Evolutionary conservation across 176 grass and related monocot genomes (phyloP).

Genomic region (Puccinellia tenuiflora): DNA sequence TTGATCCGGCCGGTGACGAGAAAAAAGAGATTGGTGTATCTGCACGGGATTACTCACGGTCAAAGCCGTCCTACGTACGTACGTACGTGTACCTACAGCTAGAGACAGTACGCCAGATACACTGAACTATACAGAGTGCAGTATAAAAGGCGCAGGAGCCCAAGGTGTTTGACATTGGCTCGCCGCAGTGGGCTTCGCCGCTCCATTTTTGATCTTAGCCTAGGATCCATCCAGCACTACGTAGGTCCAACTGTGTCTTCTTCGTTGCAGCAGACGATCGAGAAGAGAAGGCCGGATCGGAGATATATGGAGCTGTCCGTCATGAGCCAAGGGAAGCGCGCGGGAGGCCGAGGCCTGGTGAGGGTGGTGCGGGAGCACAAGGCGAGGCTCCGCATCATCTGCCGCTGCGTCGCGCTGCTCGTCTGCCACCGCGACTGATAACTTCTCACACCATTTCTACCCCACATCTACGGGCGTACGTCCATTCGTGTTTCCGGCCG

Average conservation of each 20-base stretch:
- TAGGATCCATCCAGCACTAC: neutral
- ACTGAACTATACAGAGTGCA: conserved; percentile 6
- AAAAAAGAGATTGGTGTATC: neutral
- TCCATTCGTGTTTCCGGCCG: neutral
- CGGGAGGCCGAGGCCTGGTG: conserved; percentile 9
- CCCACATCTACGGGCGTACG: neutral
- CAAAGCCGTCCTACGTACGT: neutral
- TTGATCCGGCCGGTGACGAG: neutral
- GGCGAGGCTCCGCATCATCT: conserved; percentile 39
- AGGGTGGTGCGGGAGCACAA: conserved; percentile 31
- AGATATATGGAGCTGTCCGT: conserved; percentile 16
- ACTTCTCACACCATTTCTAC: neutral
- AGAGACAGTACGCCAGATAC: neutral
- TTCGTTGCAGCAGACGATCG: neutral
- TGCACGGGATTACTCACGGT: conserved; percentile 3
- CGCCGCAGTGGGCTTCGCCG: neutral
- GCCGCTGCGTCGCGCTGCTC: conserved; percentile 40
- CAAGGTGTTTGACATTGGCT: neutral
- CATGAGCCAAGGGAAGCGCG: neutral
- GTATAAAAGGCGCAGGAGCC: neutral
- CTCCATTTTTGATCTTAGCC: neutral
- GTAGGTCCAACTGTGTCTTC: too few species aligned
- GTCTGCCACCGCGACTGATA: conserved; percentile 19
- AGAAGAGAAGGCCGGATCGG: neutral
- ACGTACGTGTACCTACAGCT: neutral